phyloP scores from a whole-genome alignment of 2,329 filamentous ascomycete species.

The Diaporthe nobilis region DNA sequence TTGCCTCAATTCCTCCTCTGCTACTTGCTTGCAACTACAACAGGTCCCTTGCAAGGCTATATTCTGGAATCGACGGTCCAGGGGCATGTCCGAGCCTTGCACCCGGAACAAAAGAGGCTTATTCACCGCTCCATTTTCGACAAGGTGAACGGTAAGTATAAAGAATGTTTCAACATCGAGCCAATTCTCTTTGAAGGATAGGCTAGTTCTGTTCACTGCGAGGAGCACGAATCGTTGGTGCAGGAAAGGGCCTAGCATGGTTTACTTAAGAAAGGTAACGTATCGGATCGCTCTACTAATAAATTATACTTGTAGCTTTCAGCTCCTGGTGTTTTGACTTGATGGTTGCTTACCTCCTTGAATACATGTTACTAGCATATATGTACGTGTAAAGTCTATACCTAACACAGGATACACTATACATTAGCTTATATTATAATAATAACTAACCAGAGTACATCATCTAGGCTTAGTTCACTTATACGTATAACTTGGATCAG shows the following conservation, averaged over 20 bases:
- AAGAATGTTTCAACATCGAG: background rate
- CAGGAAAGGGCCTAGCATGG: background rate
- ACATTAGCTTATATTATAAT: no score
- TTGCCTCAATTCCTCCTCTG: background rate
- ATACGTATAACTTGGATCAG: no score
- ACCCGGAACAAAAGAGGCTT: background rate
- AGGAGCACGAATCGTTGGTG: background rate
- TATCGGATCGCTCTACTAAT: background rate
- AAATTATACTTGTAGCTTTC: background rate
- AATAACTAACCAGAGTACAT: no score
- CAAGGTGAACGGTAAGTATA: background rate
- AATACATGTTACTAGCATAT: background rate
- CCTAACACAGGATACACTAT: no score
- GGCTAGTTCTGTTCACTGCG: background rate
- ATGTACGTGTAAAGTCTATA: background rate
- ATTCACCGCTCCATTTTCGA: background rate
- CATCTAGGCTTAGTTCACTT: no score
- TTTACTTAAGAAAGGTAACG: background rate
- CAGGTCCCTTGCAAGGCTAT: no score
- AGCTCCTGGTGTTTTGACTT: background rate
- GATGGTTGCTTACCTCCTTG: background rate
- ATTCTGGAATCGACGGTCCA: slow-evolving; percentile 1
- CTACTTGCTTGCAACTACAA: background rate
- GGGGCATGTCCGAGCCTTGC: background rate
- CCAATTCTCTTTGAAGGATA: slow-evolving; percentile 6